Evolutionary conservation across 441 rosid genomes (phyloP).

Genomic region (Pelargonium fulgidum): DNA sequence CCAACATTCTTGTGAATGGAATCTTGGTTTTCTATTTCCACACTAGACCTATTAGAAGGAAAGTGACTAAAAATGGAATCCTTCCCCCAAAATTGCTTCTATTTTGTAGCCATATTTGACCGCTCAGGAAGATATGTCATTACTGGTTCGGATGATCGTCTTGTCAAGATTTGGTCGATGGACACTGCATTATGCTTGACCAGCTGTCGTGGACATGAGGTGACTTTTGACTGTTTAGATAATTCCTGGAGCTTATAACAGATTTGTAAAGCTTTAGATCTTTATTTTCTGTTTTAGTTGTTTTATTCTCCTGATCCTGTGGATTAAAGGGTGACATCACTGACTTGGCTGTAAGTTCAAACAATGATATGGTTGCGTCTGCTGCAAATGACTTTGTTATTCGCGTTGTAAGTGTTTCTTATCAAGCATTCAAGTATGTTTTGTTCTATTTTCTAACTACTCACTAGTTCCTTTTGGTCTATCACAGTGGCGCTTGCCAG

Average conservation of each 20-base stretch:
- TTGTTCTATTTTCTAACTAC: constrained; percentile 15
- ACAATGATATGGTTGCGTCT: constrained; percentile 90
- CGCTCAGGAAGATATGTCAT: constrained; percentile 94
- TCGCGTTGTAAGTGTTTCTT: constrained; percentile 67
- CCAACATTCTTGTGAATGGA: neutral
- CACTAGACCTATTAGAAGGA: neutral
- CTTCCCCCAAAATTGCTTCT: constrained; percentile 15
- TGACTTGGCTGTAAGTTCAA: constrained; percentile 95
- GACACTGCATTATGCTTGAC: constrained; percentile 99
- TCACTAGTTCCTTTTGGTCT: constrained; percentile 26
- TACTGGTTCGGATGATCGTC: constrained; percentile 99
- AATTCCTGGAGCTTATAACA: constrained; percentile 18
- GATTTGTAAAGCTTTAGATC: constrained; percentile 16
- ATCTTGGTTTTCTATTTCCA: neutral
- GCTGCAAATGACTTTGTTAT: constrained; percentile 95
- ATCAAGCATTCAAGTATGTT: constrained; percentile 14
- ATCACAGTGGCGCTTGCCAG: constrained; percentile 96
- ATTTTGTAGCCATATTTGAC: constrained; percentile 86
- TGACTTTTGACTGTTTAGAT: constrained; percentile 38
- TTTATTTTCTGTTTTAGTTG: constrained; percentile 20
- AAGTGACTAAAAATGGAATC: constrained; percentile 5
- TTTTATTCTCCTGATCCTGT: constrained; percentile 23
- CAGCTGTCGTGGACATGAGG: constrained; percentile 99
- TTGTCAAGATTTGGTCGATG: constrained; percentile 99
- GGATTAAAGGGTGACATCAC: constrained; percentile 90